Evolutionary conservation across 2,329 filamentous ascomycete species (phyloP), one percentile per base, ranked within the genome.

Genomic region (Xylariaceae sp.): DNA sequence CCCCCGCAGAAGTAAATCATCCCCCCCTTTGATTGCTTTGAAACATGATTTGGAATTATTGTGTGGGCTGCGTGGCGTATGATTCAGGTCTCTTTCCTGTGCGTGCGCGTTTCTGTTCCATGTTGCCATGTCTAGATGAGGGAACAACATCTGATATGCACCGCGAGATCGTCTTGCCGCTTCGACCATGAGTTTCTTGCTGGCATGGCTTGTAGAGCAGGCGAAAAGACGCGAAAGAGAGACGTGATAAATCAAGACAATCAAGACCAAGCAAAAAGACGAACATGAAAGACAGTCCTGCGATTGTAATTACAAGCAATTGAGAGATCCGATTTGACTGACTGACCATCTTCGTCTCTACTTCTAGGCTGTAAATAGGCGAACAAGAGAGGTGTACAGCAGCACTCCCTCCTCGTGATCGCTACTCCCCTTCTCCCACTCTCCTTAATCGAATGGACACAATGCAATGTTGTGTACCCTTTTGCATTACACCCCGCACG

Each of bases 1-100:
- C 80, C 86, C 64, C 84, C 88, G 62, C 80, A 88, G 79, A 89
- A 89, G 85, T 89, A 80, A 86, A 73, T 66, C 54, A 51, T 59
- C 57, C 59, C 62, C 57, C 59, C 51, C 48, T 52, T 52, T 35
- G 48, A 37, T 47, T n/a, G 43, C 28, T 41, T 46, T 44, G 46
- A 44, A 35, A 42, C 31, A 45, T 39, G 38, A 44, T 29, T 16
- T 33, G 39, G 33, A 36, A 18, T 36, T 29, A 41, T 47, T 46
- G 47, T 32, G 28, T 40, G 38, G 43, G 43, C 27, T 36, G 28
- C 33, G 38, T 30, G 30, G 33, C 38, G 24, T 39, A 50, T 36
- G 36, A 44, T 38, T 31, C 42, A 41, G 43, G 36, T 41, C 31
- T 45, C 35, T 37, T 41, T 21, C 28, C 41, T 50, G 42, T 48